Percentiles rank a stretch among this genome's conserved stretches.
phyloP scores from a whole-genome alignment of 2,329 filamentous ascomycete genomes.

The Pezicula rhizophila region DNA sequence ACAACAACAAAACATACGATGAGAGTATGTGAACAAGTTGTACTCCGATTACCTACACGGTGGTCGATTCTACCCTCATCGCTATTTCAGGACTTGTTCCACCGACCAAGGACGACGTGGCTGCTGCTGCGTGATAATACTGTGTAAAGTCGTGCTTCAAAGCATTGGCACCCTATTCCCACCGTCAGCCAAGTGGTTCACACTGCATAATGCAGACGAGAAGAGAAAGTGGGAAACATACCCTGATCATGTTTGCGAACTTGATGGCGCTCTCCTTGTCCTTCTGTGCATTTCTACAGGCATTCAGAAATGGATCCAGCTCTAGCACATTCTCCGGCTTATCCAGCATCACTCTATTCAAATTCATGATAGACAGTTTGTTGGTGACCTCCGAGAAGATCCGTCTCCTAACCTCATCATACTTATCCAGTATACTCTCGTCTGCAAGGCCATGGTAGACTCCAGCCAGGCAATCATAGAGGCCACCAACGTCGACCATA shows the following conservation, averaged over 20 bases:
- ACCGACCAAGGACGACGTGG: no score
- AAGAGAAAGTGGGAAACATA: neutral
- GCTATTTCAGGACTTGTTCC: no score
- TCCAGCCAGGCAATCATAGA: slow-evolving; percentile 49
- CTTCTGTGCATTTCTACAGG: slow-evolving; percentile 20
- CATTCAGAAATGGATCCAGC: slow-evolving; percentile 29
- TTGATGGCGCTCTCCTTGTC: slow-evolving; percentile 2
- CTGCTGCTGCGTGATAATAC: neutral
- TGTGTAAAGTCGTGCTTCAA: slow-evolving; percentile 7
- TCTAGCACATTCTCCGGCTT: slow-evolving; percentile 25
- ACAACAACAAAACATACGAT: no score
- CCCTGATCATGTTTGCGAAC: neutral
- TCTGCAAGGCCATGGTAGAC: slow-evolving; percentile 29
- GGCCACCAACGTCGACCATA: slow-evolving; percentile 54
- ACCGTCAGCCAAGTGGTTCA: neutral
- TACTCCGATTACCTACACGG: no score
- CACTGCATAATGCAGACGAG: neutral
- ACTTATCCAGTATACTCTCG: slow-evolving; percentile 32
- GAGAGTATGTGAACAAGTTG: no score
- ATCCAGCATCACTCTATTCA: slow-evolving; percentile 25
- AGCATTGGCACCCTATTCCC: slow-evolving; percentile 1
- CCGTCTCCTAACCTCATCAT: slow-evolving; percentile 29
- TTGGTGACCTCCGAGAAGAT: slow-evolving; percentile 31
- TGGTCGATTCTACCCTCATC: no score
- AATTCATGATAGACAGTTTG: slow-evolving; percentile 33